These are phyloP conservation scores for Camellia sinensis DNA, from an alignment of 148 eudicot genomes.

Conservation along the genomic window DNA sequence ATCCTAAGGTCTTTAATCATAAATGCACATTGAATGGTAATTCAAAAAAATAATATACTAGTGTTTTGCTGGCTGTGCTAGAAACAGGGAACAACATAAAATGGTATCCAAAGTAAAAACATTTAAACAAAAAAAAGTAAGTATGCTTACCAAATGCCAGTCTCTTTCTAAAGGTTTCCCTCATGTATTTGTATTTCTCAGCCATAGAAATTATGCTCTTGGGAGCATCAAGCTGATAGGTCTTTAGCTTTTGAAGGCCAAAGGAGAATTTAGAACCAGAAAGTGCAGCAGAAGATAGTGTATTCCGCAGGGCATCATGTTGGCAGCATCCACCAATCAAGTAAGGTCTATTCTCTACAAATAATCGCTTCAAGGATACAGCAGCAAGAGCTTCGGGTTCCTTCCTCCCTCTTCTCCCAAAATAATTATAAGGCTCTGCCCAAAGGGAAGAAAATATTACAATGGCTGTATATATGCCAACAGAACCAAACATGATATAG, in stretches of 20 bases:
- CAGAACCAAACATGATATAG: not conserved
- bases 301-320: constrained; percentile 40
- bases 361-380: constrained; percentile 79
- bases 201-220: constrained; percentile 66
- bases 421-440: constrained; percentile 83
- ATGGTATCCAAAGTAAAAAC: not conserved
- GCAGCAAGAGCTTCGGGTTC: constrained; percentile 87
- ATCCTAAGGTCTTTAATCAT: not conserved
- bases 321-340: constrained; percentile 75
- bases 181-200: constrained; percentile 88
- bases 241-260: constrained; percentile 35
- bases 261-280: constrained; percentile 42
- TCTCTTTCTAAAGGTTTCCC: constrained; percentile 68
- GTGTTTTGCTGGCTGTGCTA: not conserved
- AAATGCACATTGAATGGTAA: not conserved
- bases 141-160: constrained; percentile 78
- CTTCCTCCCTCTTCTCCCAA: constrained; percentile 79
- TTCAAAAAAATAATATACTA: too few species aligned
- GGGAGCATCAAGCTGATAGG: constrained; percentile 36
- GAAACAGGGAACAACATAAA: not conserved
- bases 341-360: constrained; percentile 76
- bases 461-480: not conserved
- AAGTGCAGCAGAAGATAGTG: constrained; percentile 24
- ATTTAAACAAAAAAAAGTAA: not conserved
- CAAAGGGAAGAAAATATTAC: constrained; percentile 19